Evolutionary conservation across 2,329 filamentous ascomycete species (phyloP), one percentile per base, ranked within the genome.

Genomic region (Colletotrichum plurivorum): DNA sequence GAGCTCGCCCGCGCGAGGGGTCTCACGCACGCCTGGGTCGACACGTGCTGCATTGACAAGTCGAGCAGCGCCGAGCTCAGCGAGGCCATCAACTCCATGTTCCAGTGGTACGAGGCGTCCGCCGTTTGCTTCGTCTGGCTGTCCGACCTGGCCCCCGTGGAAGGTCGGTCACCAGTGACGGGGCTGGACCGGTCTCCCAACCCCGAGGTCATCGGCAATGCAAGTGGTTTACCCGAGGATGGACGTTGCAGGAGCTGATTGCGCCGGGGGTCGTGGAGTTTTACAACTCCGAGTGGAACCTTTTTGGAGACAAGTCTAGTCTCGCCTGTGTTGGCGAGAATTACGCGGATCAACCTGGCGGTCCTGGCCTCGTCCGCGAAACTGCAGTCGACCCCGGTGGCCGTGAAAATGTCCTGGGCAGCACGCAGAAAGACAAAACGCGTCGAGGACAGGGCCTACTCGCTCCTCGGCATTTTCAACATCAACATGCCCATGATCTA

Each of bases 11-110:
- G 45, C 4, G 4, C 43, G 4, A 20, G 46, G 2, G 53, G 61
- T 2, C 39, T 66, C 0, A n/a, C 36, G 4, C 73, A 73, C 43
- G 66, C 77, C 15, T 82, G 80, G 80, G 73, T 80, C 7, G 80
- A 81, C 64, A 79, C 75, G 1, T 79, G 79, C 72, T 79, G 79
- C 27, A 71, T 81, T 61, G 76, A 81, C 67, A 78, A 79, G 58
- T 71, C 63, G 7, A 78, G 74, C 63, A 76, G 73, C 41, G 73
- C 76, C 1, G 79, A 80, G 67, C 70, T 80, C 1, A 73, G 74
- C 1, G 75, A 79, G 66, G 75, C 78, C 0, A 80, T 74, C 60
- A 74, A 36, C 31, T 36, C 31, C 31, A 36, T 36, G 31, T 36
- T 10, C 7, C 31, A 9, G 0, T 36, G 31, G 31, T 36, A 36